Evolutionary conservation across 495 filamentous ascomycete species (phyloP), one percentile per base, ranked within the genome.

Genomic region (Oidiodendron maius): DNA sequence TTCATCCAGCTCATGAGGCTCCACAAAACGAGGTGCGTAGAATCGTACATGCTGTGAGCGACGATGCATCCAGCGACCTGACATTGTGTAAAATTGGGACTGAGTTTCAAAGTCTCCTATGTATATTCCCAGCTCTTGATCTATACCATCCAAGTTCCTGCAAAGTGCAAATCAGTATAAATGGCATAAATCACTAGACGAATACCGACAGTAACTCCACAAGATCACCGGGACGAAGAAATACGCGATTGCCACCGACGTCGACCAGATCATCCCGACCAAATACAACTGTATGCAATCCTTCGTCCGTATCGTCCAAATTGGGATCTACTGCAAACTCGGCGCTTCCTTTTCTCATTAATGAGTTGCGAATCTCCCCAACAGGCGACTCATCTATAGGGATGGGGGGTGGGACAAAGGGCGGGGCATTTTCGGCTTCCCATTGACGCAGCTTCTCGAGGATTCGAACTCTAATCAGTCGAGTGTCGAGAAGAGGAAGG

Each of bases 31-130:
- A 46, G 80, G 81, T 41, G 91, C 68, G 4, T 79, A 72, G 60
- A 83, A 91, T 40, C 77, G 70, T 5, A 81, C 56, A 38, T 65
- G 57, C 3, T 35, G 65, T 55, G 4, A 62, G 51, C 1, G 55
- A 40, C 70, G 69, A 28, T 83, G 69, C n/a, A 84, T 68, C 87
- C 87, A 94, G 52, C 80, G 79, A 18, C 89, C 89, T 23, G 75
- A 69, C 39, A 72, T 71, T 0, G 81, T 83, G 60, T 90, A 90
- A 59, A 85, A 90, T 46, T 94, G 87, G 40, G 70, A 65, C 45
- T 80, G 73, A 43, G 67, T 70, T 37, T 79, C 74, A 42, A 86
- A 59, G 12, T 77, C 74, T 17, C 78, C 79, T 11, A 91, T 69
- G 58, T 83, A 90, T 22, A 94, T 73, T 22, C 80, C 85, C n/a